These are phyloP conservation scores for Akanthomyces uredinophilus DNA, from an alignment of 2,329 filamentous ascomycete species.

Conservation along the genomic window DNA sequence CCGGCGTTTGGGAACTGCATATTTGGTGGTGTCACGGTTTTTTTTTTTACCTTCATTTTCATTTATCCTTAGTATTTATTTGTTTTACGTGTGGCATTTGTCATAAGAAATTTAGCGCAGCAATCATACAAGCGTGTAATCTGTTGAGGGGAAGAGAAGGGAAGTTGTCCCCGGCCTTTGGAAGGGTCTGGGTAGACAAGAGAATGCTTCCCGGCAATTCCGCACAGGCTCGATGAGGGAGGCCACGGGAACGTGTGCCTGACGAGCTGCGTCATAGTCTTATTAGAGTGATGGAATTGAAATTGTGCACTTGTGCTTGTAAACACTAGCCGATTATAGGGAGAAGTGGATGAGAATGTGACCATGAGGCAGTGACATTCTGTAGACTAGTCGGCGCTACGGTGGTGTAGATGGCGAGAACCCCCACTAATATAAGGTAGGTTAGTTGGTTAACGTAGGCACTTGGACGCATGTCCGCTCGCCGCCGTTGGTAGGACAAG, in stretches of 20 bases:
- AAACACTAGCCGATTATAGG: neutral
- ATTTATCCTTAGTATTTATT: constrained; percentile 32
- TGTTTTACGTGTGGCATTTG: constrained; percentile 18
- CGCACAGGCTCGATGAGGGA: neutral
- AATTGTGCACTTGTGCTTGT: neutral
- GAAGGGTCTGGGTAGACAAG: neutral
- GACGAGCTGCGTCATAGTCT: neutral
- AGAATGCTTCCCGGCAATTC: neutral
- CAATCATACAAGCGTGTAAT: constrained; percentile 16
- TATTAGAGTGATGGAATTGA: constrained; percentile 5
- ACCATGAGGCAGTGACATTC: neutral
- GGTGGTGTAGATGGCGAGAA: neutral
- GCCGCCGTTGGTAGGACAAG: no score
- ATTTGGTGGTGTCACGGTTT: constrained; percentile 54
- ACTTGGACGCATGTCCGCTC: no score
- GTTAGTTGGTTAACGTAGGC: no score
- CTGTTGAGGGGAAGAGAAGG: constrained; percentile 18
- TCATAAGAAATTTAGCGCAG: constrained; percentile 16
- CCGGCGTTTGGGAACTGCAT: constrained; percentile 53
- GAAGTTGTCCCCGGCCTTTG: neutral
- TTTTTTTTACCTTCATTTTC: constrained; percentile 35
- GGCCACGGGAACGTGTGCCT: neutral
- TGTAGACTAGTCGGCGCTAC: neutral
- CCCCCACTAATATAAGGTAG: no score
- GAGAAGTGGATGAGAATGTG: neutral